A percentile compares a stretch with the other conserved stretches of the same genome.
Evolutionary conservation across 805 yeast genomes (phyloP).

Genomic region (Lipomyces yamadae): DNA sequence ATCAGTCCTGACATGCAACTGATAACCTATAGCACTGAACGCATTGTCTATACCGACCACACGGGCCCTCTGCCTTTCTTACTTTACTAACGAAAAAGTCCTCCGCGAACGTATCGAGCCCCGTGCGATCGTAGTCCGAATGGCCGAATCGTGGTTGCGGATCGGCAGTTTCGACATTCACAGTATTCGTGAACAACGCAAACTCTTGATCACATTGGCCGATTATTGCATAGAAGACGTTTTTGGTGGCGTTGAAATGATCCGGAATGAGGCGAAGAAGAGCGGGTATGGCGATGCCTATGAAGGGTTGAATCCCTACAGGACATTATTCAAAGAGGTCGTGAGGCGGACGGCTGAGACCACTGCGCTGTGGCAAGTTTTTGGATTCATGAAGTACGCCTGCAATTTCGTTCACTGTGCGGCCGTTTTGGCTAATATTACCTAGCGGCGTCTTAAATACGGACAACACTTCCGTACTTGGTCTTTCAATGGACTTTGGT

Average conservation of each 20-base stretch:
- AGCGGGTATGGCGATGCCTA: conserved; percentile 36
- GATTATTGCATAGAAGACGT: conserved; percentile 75
- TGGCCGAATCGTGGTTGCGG: conserved; percentile 86
- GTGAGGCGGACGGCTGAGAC: conserved; percentile 46
- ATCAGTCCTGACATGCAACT: not conserved
- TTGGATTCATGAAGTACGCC: conserved; percentile 74
- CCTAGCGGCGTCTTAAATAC: conserved; percentile 83
- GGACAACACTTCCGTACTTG: conserved; percentile 89
- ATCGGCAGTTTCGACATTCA: conserved; percentile 87
- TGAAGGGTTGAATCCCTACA: conserved; percentile 58
- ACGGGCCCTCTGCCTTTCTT: conserved; percentile 74
- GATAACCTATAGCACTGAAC: conserved; percentile 48
- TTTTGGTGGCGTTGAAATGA: conserved; percentile 50
- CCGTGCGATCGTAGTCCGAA: conserved; percentile 83
- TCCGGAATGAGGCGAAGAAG: conserved; percentile 39
- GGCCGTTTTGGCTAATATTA: not conserved
- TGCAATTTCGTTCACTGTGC: not conserved
- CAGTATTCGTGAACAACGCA: conserved; percentile 70
- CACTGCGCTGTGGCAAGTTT: conserved; percentile 49
- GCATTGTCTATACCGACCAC: conserved; percentile 87
- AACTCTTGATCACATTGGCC: conserved; percentile 64
- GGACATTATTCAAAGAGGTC: conserved; percentile 70
- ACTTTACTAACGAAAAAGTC: conserved; percentile 76
- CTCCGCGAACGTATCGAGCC: conserved; percentile 68
- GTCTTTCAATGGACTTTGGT: conserved; percentile 89